Evolutionary conservation across 768 basidiomycete species (phyloP).

Genomic region (Boletus pseudo-olivaceus): DNA sequence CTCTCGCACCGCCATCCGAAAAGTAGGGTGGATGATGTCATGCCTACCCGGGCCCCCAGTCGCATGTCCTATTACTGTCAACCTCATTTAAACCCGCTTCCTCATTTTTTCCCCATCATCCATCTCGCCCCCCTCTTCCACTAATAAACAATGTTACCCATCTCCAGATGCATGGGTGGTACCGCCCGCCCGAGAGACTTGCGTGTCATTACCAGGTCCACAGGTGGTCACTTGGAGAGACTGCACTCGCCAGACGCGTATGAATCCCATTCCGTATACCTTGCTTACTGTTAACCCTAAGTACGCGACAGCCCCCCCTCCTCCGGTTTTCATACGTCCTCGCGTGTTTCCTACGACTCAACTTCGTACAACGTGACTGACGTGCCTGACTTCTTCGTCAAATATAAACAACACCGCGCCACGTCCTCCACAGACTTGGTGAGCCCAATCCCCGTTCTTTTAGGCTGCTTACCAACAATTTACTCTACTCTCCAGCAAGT

Average conservation of each 20-base stretch:
- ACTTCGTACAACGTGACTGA: conserved; percentile 25
- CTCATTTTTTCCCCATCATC: neutral
- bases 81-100: conserved; percentile 7
- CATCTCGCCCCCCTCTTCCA: neutral
- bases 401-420: conserved; percentile 23
- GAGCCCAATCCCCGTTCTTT: neutral
- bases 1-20: too few species aligned
- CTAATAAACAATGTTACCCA: conserved; percentile 9
- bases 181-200: conserved; percentile 38
- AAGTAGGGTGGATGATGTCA: conserved; percentile 24
- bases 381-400: conserved; percentile 28
- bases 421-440: conserved; percentile 2
- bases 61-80: neutral
- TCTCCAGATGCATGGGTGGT: conserved; percentile 37
- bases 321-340: conserved; percentile 24
- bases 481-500: neutral
- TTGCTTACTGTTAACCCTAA: conserved; percentile 34
- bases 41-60: neutral
- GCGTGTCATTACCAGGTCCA: conserved; percentile 35
- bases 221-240: conserved; percentile 31
- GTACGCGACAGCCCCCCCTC: conserved; percentile 25
- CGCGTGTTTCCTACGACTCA: conserved; percentile 13
- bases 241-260: conserved; percentile 31
- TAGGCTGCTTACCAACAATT: neutral
- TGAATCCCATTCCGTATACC: conserved; percentile 22